phyloP scores from a whole-genome alignment of 225 moss, liverwort and hornwort species.

The Bryum argenteum region DNA sequence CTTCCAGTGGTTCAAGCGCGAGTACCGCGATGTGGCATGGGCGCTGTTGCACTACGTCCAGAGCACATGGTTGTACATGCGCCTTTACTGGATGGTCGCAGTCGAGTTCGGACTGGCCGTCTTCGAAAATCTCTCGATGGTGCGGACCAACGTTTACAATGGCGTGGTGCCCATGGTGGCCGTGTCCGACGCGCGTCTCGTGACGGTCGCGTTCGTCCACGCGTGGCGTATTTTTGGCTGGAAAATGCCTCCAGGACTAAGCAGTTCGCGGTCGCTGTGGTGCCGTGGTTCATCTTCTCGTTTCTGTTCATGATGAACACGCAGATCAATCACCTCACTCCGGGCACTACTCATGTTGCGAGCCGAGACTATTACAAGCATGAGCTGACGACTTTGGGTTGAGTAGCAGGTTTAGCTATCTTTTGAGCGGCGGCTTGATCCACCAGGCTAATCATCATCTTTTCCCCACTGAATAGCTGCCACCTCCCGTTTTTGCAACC shows the following conservation, averaged over 20 bases:
- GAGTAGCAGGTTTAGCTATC: slow-evolving; percentile 51
- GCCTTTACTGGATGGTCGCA: slow-evolving; percentile 58
- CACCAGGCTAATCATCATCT: slow-evolving; percentile 56
- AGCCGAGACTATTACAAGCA: slow-evolving; percentile 66
- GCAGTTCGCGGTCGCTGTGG: slow-evolving; percentile 34
- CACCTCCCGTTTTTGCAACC: slow-evolving; percentile 59
- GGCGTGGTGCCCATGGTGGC: slow-evolving; percentile 62
- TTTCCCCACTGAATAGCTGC: slow-evolving; percentile 55
- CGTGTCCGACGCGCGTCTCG: slow-evolving; percentile 39
- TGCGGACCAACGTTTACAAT: slow-evolving; percentile 55
- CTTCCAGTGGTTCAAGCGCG: slow-evolving; percentile 60
- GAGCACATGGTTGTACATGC: slow-evolving; percentile 45
- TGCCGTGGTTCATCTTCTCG: slow-evolving; percentile 40
- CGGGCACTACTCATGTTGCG: slow-evolving; percentile 38
- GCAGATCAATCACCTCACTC: slow-evolving; percentile 60
- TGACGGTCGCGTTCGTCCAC: slow-evolving; percentile 38
- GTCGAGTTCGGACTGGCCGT: slow-evolving; percentile 53
- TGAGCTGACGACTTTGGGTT: slow-evolving; percentile 60
- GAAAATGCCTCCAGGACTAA: slow-evolving; percentile 12
- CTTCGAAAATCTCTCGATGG: slow-evolving; percentile 59
- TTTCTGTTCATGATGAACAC: slow-evolving; percentile 59
- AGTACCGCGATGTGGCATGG: slow-evolving; percentile 55
- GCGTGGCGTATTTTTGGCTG: slow-evolving; percentile 40
- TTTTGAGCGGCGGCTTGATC: slow-evolving; percentile 59
- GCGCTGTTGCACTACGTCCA: slow-evolving; percentile 40